Evolutionary conservation across 495 filamentous ascomycete genomes (phyloP), one percentile per base, ranked within the genome.

Genomic region (Xylaria intraflava): DNA sequence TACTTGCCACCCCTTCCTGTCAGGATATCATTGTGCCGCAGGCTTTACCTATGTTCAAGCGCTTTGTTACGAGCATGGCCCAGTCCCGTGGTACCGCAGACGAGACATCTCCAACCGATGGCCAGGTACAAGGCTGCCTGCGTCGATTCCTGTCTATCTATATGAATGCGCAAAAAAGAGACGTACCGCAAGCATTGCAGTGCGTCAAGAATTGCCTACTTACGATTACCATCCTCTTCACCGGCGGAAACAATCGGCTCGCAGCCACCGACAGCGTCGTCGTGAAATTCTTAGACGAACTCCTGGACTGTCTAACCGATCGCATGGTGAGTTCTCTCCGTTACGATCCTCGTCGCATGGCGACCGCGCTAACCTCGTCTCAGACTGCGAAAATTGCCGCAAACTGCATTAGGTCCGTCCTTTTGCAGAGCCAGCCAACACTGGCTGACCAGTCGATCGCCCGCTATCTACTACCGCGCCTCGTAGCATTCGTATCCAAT

Each of bases 181-280:
- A 95, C 62, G 79, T 77, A 0, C 84, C 89, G n/a, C 80, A 83
- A 1, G 86, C 88, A 2, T 69, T 99, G 22, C 73, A 88, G 2
- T 95, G 90, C 61, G 91, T 95, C 58, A 96, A 93, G 72, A 97
- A 96, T 59, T 88, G 87, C 16, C 83, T 99, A 0, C 77, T 97
- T 42, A 86, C 88, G 0, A 82, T 84, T 43, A 94, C 94, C 2
- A 87, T 99, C 57, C 79, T 99, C 17, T 79, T 99, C 40, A 95
- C 89, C 4, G 83, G 84, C 27, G 87, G 87, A 29, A 76, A 81
- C 27, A 86, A 85, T 58, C 75, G 83, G 14, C 77, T 97, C 24
- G 77, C 83, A 1, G 80, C 88, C 1, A 78, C 74, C 49, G 89
- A 96, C 57, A 81, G 83, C 11, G 74, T 92, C 3, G 74, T 95